These are phyloP conservation scores for Fusarium nurragi DNA, from an alignment of 2,329 filamentous ascomycete genomes.

Conservation along the genomic window DNA sequence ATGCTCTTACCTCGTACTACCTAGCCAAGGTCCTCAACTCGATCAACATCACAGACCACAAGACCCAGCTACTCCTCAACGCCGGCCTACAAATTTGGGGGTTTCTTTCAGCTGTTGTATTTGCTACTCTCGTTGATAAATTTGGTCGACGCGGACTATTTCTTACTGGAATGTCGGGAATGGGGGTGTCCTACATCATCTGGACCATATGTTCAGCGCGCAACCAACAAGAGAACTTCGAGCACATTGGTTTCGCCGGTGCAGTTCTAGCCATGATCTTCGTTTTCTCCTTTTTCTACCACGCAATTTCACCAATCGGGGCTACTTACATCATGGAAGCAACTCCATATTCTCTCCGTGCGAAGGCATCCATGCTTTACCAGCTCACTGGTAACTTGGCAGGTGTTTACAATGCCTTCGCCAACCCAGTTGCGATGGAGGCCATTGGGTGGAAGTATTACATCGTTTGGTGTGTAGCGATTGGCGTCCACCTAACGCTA, in stretches of 20 bases:
- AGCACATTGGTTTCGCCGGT: slow-evolving; percentile 49
- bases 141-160: slow-evolving; percentile 55
- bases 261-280: slow-evolving; percentile 55
- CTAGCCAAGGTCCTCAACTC: slow-evolving; percentile 53
- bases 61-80: slow-evolving; percentile 48
- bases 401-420: slow-evolving; percentile 52
- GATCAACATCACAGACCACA: slow-evolving; percentile 50
- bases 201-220: slow-evolving; percentile 55
- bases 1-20: slow-evolving; percentile 51
- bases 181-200: slow-evolving; percentile 49
- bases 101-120: slow-evolving; percentile 47
- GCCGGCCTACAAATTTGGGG: slow-evolving; percentile 48
- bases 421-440: slow-evolving; percentile 56
- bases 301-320: slow-evolving; percentile 53
- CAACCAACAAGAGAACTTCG: slow-evolving; percentile 44
- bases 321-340: slow-evolving; percentile 59
- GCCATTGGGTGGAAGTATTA: slow-evolving; percentile 56
- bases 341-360: slow-evolving; percentile 47
- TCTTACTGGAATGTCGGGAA: slow-evolving; percentile 48
- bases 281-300: slow-evolving; percentile 38
- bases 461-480: slow-evolving; percentile 53
- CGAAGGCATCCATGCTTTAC: slow-evolving; percentile 45
- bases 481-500: slow-evolving; percentile 32
- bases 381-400: slow-evolving; percentile 44
- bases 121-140: slow-evolving; percentile 52